These are phyloP conservation scores for Gloeostereum incarnatum DNA, from an alignment of 768 basidiomycete species.

Conservation along the genomic window DNA sequence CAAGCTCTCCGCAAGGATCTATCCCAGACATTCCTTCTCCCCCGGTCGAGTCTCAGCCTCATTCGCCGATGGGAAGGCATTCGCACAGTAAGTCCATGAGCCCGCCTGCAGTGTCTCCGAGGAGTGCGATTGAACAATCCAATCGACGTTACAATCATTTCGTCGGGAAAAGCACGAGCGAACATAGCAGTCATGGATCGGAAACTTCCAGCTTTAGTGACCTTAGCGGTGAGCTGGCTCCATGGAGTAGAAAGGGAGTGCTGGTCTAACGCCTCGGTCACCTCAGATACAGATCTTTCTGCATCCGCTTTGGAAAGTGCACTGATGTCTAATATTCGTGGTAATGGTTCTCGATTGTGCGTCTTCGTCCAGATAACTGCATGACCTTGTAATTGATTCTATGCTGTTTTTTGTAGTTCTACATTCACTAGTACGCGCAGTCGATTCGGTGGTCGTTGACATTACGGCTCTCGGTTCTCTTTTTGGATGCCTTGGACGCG, in stretches of 20 bases:
- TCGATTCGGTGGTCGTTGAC: constrained; percentile 2
- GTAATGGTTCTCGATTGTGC: constrained; percentile 61
- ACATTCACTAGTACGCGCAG: constrained; percentile 13
- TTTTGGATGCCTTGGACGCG: no score
- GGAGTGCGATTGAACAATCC: constrained; percentile 42
- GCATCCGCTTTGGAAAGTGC: constrained; percentile 78
- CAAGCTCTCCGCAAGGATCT: constrained; percentile 67
- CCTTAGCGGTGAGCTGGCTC: constrained; percentile 55
- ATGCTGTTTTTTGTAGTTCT: constrained; percentile 22
- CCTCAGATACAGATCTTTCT: constrained; percentile 62
- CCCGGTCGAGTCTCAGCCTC: constrained; percentile 43
- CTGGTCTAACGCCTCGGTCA: not conserved
- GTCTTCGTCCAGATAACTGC: constrained; percentile 19
- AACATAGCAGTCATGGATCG: constrained; percentile 60
- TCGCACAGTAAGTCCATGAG: constrained; percentile 49
- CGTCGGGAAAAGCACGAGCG: constrained; percentile 33
- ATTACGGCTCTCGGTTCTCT: not conserved
- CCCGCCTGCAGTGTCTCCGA: constrained; percentile 47
- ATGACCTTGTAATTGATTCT: not conserved
- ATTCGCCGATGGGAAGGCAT: constrained; percentile 43
- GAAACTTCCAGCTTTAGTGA: constrained; percentile 82
- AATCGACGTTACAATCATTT: constrained; percentile 37
- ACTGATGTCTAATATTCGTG: constrained; percentile 63
- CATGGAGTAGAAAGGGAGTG: no score
- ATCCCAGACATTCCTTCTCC: constrained; percentile 79